A percentile compares a stretch with the other conserved stretches of the same genome.
Evolutionary conservation across 768 basidiomycete genomes (phyloP).

Genomic region (Russula griseocarnosa): DNA sequence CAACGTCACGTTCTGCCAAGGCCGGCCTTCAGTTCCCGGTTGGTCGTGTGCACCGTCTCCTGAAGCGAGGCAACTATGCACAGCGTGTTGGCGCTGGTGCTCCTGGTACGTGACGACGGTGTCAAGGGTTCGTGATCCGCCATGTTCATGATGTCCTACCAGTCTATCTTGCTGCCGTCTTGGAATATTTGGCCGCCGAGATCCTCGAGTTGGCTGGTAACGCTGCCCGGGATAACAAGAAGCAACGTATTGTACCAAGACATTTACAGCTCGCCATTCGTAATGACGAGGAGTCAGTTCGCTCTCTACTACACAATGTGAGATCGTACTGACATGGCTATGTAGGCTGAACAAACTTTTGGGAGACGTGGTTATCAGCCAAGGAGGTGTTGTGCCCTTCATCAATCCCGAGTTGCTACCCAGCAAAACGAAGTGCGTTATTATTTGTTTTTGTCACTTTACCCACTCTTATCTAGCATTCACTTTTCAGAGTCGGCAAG

Average conservation of each 20-base stretch:
- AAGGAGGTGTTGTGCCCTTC: slow-evolving; percentile 66
- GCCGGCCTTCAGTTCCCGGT: slow-evolving; percentile 85
- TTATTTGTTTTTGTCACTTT: background rate
- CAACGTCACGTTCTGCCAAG: slow-evolving; percentile 66
- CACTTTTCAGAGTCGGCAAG: slow-evolving; percentile 39
- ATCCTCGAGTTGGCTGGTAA: slow-evolving; percentile 91
- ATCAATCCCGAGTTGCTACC: slow-evolving; percentile 60
- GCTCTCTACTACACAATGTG: background rate
- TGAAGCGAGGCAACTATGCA: slow-evolving; percentile 83
- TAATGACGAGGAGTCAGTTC: slow-evolving; percentile 52
- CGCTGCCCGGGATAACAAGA: slow-evolving; percentile 86
- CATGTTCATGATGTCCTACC: background rate
- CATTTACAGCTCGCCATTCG: slow-evolving; percentile 92
- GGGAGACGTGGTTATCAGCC: slow-evolving; percentile 82
- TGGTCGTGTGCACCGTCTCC: slow-evolving; percentile 85
- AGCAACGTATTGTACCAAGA: slow-evolving; percentile 92
- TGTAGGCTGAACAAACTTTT: slow-evolving; percentile 71
- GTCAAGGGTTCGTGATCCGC: background rate
- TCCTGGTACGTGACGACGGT: slow-evolving; percentile 51
- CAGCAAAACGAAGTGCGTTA: slow-evolving; percentile 41
- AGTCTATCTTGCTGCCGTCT: slow-evolving; percentile 89
- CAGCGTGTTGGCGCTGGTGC: slow-evolving; percentile 86
- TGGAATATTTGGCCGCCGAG: slow-evolving; percentile 89
- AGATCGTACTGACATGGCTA: slow-evolving; percentile 40
- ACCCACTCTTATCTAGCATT: background rate